These are phyloP conservation scores for Echeveria elegans DNA, from an alignment of 164 flowering plant species.

Conservation along the genomic window DNA sequence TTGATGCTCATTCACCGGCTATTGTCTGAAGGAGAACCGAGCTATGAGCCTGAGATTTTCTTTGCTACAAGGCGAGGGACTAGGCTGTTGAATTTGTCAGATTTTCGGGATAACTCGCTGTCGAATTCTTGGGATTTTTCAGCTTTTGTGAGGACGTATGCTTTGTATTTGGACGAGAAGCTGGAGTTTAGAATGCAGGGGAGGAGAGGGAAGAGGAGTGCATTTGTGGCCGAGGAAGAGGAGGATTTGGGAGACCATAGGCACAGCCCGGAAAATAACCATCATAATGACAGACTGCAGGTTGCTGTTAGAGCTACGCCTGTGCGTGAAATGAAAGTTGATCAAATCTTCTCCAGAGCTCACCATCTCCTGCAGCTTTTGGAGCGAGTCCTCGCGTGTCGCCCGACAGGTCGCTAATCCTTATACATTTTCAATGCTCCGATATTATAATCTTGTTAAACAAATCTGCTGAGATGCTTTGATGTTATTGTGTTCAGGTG, in stretches of 20 bases:
- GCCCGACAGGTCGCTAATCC: slow-evolving; percentile 68
- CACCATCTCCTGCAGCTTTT: slow-evolving; percentile 67
- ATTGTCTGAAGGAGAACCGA: slow-evolving; percentile 30
- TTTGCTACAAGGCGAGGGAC: slow-evolving; percentile 41
- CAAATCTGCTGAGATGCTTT: not conserved
- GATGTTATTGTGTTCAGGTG: slow-evolving; percentile 19
- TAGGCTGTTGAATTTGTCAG: slow-evolving; percentile 38
- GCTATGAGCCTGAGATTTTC: slow-evolving; percentile 42
- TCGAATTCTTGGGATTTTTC: slow-evolving; percentile 44
- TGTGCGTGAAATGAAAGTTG: slow-evolving; percentile 39
- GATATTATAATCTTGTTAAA: not conserved
- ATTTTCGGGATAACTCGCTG: slow-evolving; percentile 33
- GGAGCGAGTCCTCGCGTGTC: slow-evolving; percentile 75
- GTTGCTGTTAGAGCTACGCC: slow-evolving; percentile 26
- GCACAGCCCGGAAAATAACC: not conserved
- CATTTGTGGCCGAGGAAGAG: slow-evolving; percentile 26
- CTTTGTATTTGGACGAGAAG: slow-evolving; percentile 37
- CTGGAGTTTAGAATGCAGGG: slow-evolving; percentile 56
- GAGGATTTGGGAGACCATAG: slow-evolving; percentile 14
- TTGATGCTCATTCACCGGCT: slow-evolving; percentile 37
- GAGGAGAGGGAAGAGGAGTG: slow-evolving; percentile 26
- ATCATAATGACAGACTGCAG: not conserved
- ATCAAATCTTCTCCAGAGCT: slow-evolving; percentile 36
- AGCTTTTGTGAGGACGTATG: slow-evolving; percentile 39
- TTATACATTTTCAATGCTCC: not conserved